Base-by-base conservation (phyloP, 768 basidiomycete species). In the Candolleomyces aberdarensis region DNA sequence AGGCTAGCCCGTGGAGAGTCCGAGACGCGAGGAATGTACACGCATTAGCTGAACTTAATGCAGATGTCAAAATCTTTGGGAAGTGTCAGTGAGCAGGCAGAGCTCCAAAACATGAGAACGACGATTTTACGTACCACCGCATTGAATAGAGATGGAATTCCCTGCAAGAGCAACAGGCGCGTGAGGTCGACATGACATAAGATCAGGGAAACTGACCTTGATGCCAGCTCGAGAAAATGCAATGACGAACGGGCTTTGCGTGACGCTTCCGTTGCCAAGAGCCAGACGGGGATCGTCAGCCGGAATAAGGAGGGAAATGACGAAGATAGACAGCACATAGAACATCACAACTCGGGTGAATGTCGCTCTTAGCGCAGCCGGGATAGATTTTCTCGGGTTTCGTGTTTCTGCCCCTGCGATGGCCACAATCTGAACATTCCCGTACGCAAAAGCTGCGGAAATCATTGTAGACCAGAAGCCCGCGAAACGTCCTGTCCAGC, bases 201-300 rank as follows among this genome's bases (percentile, higher is more conserved):
- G n/a, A 15, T 54, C 44, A 19, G 47, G 17, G n/a, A 39, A n/a
- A 50, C 68, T 63, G 19, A 75, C 84, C 71, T 82, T 84, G 70
- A 88, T 82, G 10, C 87, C 85, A 6, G 84, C 83, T 20, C 78
- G 74, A 44, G 72, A 76, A 65, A 90, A 84, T 26, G 88, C 89
- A 60, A 91, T 82, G 43, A 92, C 89, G 71, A 90, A 92, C 0
- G 90, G 90, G 32, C 87, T 89, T 44, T 83, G 74, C 1, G 81
- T 85, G 15, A 78, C 85, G 19, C 78, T 70, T 6, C 68, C 66
- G 52, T 70, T 66, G 20, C 65, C 54, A 39, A 61, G 58, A 26
- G 65, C 64, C 36, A 75, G 70, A 46, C 64, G 63, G 0, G 74
- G 70, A 26, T 90, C 85, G 65, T 83, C 76, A 52, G 79, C 85